A percentile compares a stretch with the other conserved stretches of the same genome.
Conservation (phyloP, 2,329 filamentous ascomycete species). For the Microsporum ferrugineum region DNA sequence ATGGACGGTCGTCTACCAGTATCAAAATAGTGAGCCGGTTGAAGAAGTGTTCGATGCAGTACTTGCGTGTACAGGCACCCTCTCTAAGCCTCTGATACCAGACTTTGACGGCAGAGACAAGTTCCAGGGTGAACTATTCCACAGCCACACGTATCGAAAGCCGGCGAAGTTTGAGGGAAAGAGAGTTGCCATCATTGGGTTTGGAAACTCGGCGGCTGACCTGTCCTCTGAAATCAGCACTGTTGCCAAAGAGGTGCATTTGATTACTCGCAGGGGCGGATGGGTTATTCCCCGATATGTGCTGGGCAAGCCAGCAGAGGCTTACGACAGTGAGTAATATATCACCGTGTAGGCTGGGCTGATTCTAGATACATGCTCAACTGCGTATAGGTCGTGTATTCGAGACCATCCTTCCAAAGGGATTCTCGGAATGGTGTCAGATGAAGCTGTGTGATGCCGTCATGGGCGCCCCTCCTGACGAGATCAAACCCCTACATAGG, state of each 20-base stretch:
- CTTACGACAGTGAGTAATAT: conserved; percentile 25
- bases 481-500: conserved; percentile 25
- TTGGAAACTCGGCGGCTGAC: conserved; percentile 33
- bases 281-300: conserved; percentile 32
- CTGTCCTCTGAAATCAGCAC: conserved; percentile 29
- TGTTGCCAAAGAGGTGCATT: conserved; percentile 25
- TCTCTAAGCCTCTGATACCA: conserved; percentile 24
- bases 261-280: conserved; percentile 30
- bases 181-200: conserved; percentile 28
- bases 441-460: conserved; percentile 23
- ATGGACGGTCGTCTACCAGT: conserved; percentile 23
- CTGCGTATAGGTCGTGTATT: conserved; percentile 10
- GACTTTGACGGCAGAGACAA: conserved; percentile 22
- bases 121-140: conserved; percentile 28
- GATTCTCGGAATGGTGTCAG: conserved; percentile 22
- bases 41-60: conserved; percentile 27
- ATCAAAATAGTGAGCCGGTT: conserved; percentile 9
- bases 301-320: conserved; percentile 28
- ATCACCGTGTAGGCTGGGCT: not conserved
- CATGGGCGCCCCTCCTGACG: conserved; percentile 23
- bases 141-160: conserved; percentile 30
- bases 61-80: conserved; percentile 27
- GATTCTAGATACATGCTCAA: not conserved
- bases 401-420: conserved; percentile 13
- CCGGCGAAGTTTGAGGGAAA: conserved; percentile 28